Base-by-base conservation (phyloP, 768 basidiomycete genomes). In the Dioszegia hungarica region DNA sequence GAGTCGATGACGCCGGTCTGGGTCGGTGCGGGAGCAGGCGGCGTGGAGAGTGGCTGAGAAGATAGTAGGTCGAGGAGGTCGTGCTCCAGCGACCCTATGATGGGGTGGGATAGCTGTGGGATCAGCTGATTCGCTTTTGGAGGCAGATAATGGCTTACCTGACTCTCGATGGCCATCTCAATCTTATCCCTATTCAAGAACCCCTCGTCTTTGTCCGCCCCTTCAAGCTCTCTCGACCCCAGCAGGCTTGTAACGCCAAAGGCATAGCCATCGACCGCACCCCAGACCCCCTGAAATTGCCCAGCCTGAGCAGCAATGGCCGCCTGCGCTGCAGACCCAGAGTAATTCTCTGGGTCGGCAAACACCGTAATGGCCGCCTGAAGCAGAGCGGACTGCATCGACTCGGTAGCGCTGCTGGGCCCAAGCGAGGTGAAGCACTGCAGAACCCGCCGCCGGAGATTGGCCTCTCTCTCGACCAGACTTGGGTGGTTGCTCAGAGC, bases 401-500 rank as follows among this genome's bases (percentile, higher is more conserved):
- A 82, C 52, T 94, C 90, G 0, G 88, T 84, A 31, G 93, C 84
- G 19, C 84, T 84, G 2, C 85, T 82, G 50, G 85, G 83, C 2
- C 90, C 93, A 22, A 97, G 80, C 1, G 84, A 82, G 10, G 85
- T 81, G 73, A 95, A 97, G 70, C 91, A 95, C 67, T 93, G 90
- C 70, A 90, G 87, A 2, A 93, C 84, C 3, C 93, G 82, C 15
- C 88, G 82, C 22, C 90, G 85, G 38, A 97, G 82, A 19, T 92
- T 81, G 14, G 87, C 83, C 72, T 97, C 94, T 33, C 89, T 82
- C 31, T 87, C 85, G 19, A 85, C 82, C 28, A 97, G 80, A 1
- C 81, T 81, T 1, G 89, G 78, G 9, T 66, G 33, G 15, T 62
- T 53, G 1, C 64, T 64, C 2, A 15, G 25, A 33, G 64, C 64